Base-by-base conservation (phyloP, 768 basidiomycete genomes). In the Inosperma sp. region DNA sequence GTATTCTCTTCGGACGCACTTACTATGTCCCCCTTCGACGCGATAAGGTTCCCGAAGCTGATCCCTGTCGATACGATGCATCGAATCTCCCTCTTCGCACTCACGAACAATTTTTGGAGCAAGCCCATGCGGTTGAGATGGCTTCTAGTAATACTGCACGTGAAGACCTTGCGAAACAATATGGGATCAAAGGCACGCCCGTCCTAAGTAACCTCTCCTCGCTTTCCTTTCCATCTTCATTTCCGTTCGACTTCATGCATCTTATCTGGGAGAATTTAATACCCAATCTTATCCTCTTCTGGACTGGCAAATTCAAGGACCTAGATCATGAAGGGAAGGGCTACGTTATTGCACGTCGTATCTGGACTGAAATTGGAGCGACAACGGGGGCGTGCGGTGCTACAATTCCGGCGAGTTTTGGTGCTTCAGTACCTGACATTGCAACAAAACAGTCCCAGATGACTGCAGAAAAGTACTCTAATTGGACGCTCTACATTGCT, bases 211-310 rank as follows among this genome's bases (percentile, higher is more conserved):
- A 19, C 12, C 62, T 76, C 0, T 44, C 56, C 1, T 73, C 68
- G 0, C 52, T 76, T 14, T 59, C 59, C 5, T 71, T 75, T 54
- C 70, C 77, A 1, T 0, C 14, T 1, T 71, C 71, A 13, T 72
- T 75, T 17, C 75, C 75, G 0, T 69, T 71, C 53, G 76, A 80
- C 46, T 74, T 77, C 61, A 77, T 79, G 72, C 77, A 81, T 44
- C 63, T 75, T 0, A 60, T 78, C 23, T 72, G 61, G 56, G 73
- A 76, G 53, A 79, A 79, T 52, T 36, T 75, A 1, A 54, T 75
- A 21, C 59, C 56, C 19, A 74, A 71, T 42, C 63, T 81, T 1
- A 57, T 78, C 23, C 16, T 49, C 0, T 55, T 74, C 1, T 77
- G 73, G 73, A 56, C 51, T 2, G 72, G 71, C 0, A 49, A 60